Evolutionary conservation across 768 basidiomycete genomes (phyloP).

Genomic region (Psilocybe cyanescens): DNA sequence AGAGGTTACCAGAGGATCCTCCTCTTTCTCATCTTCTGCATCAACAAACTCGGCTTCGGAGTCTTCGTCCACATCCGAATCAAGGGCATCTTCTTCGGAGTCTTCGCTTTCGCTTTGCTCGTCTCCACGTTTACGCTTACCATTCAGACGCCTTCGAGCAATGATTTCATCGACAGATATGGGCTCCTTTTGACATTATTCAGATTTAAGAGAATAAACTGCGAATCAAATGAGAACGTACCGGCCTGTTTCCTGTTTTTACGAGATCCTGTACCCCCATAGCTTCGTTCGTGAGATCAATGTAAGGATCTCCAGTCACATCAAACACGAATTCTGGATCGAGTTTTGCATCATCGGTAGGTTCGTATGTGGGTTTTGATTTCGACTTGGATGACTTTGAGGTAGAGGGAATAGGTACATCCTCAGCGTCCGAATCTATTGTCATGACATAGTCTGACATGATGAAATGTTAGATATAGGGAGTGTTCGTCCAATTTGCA

Average conservation of each 20-base stretch:
- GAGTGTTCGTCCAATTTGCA: neutral
- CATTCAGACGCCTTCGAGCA: slow-evolving; percentile 60
- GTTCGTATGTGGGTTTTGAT: slow-evolving; percentile 22
- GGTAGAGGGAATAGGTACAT: slow-evolving; percentile 29
- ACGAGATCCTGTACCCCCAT: slow-evolving; percentile 56
- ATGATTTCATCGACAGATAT: slow-evolving; percentile 94
- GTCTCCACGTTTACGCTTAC: slow-evolving; percentile 67
- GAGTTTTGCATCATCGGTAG: slow-evolving; percentile 59
- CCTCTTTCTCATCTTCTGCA: slow-evolving; percentile 28
- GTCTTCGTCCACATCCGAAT: slow-evolving; percentile 33
- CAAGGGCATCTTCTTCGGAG: slow-evolving; percentile 31
- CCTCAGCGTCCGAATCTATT: slow-evolving; percentile 80
- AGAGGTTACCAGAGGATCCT: slow-evolving; percentile 37
- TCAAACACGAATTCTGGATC: slow-evolving; percentile 89
- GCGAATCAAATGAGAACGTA: slow-evolving; percentile 33
- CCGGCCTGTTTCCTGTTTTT: slow-evolving; percentile 65
- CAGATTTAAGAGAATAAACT: slow-evolving; percentile 11
- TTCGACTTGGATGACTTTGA: slow-evolving; percentile 22
- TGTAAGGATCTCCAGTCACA: slow-evolving; percentile 69
- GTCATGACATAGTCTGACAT: slow-evolving; percentile 81
- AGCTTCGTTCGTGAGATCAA: slow-evolving; percentile 50
- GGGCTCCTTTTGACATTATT: slow-evolving; percentile 57
- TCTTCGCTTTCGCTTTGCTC: slow-evolving; percentile 44
- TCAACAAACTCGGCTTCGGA: slow-evolving; percentile 26
- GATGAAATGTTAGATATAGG: neutral